Conservation (phyloP, 73 alveolate genomes). For the Stentor roeselii region DNA sequence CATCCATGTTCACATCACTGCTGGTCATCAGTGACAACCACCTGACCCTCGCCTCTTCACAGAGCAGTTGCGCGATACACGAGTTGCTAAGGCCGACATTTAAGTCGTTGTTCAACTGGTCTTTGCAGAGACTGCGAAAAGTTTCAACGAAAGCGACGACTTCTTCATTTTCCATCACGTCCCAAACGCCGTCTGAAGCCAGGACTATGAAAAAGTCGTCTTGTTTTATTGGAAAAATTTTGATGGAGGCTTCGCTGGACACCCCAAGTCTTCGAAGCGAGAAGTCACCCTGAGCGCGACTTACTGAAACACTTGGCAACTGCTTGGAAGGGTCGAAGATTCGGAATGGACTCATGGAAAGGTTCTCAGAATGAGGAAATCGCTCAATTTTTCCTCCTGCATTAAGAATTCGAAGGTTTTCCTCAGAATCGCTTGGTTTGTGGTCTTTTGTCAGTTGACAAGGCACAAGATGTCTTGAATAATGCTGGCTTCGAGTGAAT, state of each 20-base stretch:
- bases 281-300: neutral
- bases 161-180: neutral
- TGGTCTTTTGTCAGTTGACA: neutral
- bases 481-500: too few species aligned
- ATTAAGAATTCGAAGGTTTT: neutral
- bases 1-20: neutral
- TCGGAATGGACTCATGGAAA: neutral
- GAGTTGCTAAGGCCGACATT: neutral
- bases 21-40: neutral
- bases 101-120: neutral
- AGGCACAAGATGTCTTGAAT: neutral
- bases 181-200: conserved; percentile 3
- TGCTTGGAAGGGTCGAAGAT: neutral
- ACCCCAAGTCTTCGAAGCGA: neutral
- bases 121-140: neutral
- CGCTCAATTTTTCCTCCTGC: neutral
- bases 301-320: neutral
- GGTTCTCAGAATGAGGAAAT: neutral
- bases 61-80: neutral
- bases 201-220: neutral
- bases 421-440: neutral
- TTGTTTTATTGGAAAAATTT: too few species aligned
- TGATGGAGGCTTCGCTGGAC: neutral
- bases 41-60: neutral
- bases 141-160: neutral